Evolutionary conservation across 257 asterid species (phyloP).

Genomic region (Nicotiana undulata): DNA sequence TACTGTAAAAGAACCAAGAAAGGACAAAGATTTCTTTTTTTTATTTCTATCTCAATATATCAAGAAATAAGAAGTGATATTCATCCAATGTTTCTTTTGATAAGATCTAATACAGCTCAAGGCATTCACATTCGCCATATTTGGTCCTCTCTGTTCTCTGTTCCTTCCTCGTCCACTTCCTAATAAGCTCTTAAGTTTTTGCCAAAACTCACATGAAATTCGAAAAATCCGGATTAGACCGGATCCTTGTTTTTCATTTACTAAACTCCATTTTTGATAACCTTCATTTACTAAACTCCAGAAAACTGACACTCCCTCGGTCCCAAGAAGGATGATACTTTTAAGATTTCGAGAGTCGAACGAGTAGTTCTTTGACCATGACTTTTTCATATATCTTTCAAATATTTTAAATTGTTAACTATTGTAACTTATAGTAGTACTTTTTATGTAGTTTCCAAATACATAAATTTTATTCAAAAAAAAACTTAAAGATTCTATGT

Average conservation of each 20-base stretch:
- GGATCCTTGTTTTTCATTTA: background rate
- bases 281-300: background rate
- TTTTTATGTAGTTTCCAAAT: no score
- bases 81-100: background rate
- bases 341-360: no score
- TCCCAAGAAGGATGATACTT: no score
- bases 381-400: no score
- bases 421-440: no score
- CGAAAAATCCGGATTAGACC: background rate
- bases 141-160: background rate
- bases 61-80: background rate
- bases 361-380: no score
- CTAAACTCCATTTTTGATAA: background rate
- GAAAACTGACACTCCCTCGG: background rate
- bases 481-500: no score
- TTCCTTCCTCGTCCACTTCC: background rate
- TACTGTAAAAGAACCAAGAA: background rate
- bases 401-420: no score
- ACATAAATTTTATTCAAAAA: no score
- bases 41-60: background rate
- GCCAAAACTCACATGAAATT: background rate
- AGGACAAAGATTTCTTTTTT: background rate
- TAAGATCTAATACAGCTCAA: background rate
- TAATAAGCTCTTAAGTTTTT: background rate
- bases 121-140: background rate